phyloP scores from a whole-genome alignment of 768 basidiomycete species.

The Boletus subcaerulescens region DNA sequence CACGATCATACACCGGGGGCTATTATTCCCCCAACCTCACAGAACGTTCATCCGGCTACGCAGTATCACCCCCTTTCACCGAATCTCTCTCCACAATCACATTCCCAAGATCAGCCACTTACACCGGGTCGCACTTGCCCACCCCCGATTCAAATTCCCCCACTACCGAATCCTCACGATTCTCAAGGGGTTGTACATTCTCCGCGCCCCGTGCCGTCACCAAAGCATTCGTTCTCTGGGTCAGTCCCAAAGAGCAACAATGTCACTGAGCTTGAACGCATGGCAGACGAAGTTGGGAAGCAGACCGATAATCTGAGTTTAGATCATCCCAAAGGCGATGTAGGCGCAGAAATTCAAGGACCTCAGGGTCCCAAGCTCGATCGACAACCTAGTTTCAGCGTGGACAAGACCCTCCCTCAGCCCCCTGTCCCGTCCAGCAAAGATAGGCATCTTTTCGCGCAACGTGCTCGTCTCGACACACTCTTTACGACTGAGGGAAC shows the following conservation, averaged over 20 bases:
- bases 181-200: slow-evolving; percentile 48
- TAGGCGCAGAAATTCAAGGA: slow-evolving; percentile 15
- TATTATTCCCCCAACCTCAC: slow-evolving; percentile 54
- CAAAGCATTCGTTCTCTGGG: slow-evolving; percentile 48
- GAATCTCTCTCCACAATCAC: slow-evolving; percentile 38
- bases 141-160: slow-evolving; percentile 22
- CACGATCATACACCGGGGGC: slow-evolving; percentile 61
- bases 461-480: slow-evolving; percentile 30
- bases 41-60: slow-evolving; percentile 55
- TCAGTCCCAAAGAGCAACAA: slow-evolving; percentile 32
- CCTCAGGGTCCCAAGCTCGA: slow-evolving; percentile 17
- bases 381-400: slow-evolving; percentile 16
- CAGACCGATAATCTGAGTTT: slow-evolving; percentile 26
- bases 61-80: slow-evolving; percentile 63
- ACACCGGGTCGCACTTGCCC: slow-evolving; percentile 13
- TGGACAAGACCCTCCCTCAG: slow-evolving; percentile 59
- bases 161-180: slow-evolving; percentile 30
- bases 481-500: slow-evolving; percentile 23
- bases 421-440: slow-evolving; percentile 55
- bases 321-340: slow-evolving; percentile 23
- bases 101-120: slow-evolving; percentile 1
- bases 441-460: slow-evolving; percentile 13
- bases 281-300: slow-evolving; percentile 58
- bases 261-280: slow-evolving; percentile 69
- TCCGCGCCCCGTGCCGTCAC: slow-evolving; percentile 67